Evolutionary conservation across 345 rosid genomes (phyloP).

Genomic region (Salix purpurea): DNA sequence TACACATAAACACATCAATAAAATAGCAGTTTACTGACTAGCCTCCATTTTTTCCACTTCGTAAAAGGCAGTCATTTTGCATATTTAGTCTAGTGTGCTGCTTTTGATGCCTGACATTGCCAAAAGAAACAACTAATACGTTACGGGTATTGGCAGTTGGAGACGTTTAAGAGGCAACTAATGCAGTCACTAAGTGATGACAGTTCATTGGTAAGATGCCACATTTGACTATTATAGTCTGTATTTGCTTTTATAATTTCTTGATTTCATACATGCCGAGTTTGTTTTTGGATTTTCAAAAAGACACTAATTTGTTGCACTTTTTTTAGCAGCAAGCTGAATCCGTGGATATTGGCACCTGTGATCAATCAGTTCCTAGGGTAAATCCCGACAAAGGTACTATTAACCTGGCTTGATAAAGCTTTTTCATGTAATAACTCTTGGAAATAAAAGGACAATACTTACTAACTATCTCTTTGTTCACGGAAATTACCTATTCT

Average conservation of each 20-base stretch:
- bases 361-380: conserved; percentile 54
- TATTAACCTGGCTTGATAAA: conserved; percentile 4
- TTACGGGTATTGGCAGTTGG: conserved; percentile 45
- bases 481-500: neutral
- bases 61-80: too few relatives aligned
- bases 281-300: neutral
- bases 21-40: neutral
- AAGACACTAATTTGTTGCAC: neutral
- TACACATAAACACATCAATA: neutral
- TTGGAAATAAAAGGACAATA: neutral
- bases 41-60: neutral
- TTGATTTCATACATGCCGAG: neutral
- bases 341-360: conserved; percentile 60
- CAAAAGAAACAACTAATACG: neutral
- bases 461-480: neutral
- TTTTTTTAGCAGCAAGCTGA: conserved; percentile 42
- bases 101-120: neutral
- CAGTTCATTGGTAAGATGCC: conserved; percentile 56
- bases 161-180: conserved; percentile 85
- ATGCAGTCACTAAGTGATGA: conserved; percentile 87
- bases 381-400: conserved; percentile 59
- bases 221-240: neutral
- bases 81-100: neutral
- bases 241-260: neutral
- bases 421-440: neutral